Evolutionary conservation across 169 alveolate species (phyloP), one percentile per base, ranked within the genome.

Genomic region (Eimeria brunetti): DNA sequence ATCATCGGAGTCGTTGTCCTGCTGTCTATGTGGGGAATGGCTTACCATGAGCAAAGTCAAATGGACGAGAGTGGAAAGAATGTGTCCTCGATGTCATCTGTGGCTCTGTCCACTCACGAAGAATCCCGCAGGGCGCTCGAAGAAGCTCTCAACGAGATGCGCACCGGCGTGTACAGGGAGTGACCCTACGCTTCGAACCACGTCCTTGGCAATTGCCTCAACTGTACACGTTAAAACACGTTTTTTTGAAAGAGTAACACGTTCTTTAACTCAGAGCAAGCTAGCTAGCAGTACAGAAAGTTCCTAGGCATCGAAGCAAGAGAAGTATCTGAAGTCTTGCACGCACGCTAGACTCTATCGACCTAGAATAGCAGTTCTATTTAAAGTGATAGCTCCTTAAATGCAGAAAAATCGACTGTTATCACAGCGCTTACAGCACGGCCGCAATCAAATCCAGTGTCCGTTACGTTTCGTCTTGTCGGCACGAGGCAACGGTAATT

Each of bases 121-220:
- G 91, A 85, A 30, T 85, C 91, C 14, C 91, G 91, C 80, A 85
- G 91, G 80, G 91, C 91, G 44, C 67, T 85, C 80, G 91, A 85
- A 60, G 91, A 85, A 69, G 91, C 91, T 12, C 91, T 85, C 49
- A 33, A 56, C 60, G 91, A 85, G 78, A 60, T 85, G 91, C 91
- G 78, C 75, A 85, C 80, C 36, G 78, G 78, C 36, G 91, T 33
- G 62, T 56, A 58, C 78, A 85, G 2, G 80, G 62, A 85, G 91
- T 58, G 44, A 56, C 41, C 75, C 60, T 22, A 60, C 41, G 5
- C 60, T 36, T 58, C 80, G 69, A 81, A 53, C 36, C 73, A 49
- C 38, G 46, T 81, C 41, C 53, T 81, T 51, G 71, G 89, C 71
- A n/a, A 46, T 30, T 49, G 89, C 73, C 67, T 20, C 71, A 81